Base-by-base conservation (phyloP, 352 stramenopile genomes). In the Salisapilia sapeloensis region DNA sequence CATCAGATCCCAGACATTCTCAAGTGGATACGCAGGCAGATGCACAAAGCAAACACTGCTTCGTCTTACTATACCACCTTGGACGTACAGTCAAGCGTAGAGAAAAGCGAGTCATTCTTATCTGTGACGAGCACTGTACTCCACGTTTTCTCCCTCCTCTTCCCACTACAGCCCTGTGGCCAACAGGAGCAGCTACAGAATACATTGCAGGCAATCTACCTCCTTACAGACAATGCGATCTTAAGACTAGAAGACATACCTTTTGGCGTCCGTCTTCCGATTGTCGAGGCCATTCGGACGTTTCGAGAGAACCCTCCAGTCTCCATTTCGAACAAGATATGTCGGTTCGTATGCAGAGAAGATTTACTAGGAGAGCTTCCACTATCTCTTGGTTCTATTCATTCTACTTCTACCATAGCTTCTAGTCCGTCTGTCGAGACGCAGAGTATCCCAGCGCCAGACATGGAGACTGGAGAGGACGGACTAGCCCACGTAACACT, bases 401-500 rank as follows among this genome's bases (percentile, higher is more conserved):
- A 29, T n/a, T 29, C n/a, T 12, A 12, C n/a, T n/a, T 29, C 24
- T 29, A 14, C 24, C n/a, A 29, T n/a, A 12, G 12, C n/a, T n/a
- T n/a, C 24, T 29, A 12, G 12, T 29, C 24, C 24, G 24, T n/a
- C n/a, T 29, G 12, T 29, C n/a, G n/a, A 12, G 12, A n/a, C n/a
- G n/a, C n/a, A n/a, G n/a, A n/a, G n/a, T n/a, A n/a, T n/a, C n/a
- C n/a, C n/a, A n/a, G n/a, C n/a, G n/a, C n/a, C n/a, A n/a, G n/a
- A n/a, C n/a, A n/a, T n/a, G n/a, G n/a, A n/a, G n/a, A n/a, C n/a
- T n/a, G n/a, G n/a, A n/a, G n/a, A n/a, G n/a, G n/a, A n/a, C n/a
- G 71, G 75, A n/a, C 46, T 91, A 3, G 53, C 72, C 19, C 55
- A 78, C 17, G 48, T 83, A 20, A 49, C n/a, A n/a, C n/a, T n/a